Conservation (phyloP, 208 protist genomes). For the Leishmania guyanensis region DNA sequence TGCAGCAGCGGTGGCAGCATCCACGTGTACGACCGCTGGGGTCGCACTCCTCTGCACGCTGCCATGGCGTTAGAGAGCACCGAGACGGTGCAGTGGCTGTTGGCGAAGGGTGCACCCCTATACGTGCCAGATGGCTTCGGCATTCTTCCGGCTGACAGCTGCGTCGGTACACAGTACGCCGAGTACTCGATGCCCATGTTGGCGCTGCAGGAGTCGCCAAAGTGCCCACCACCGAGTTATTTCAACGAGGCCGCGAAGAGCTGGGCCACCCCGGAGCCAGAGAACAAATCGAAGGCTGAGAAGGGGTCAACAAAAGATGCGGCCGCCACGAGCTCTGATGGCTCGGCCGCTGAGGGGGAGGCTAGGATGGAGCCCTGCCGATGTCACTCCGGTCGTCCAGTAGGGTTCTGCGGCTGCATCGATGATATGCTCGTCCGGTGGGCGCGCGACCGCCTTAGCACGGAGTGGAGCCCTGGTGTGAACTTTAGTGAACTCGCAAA, state of each 20-base stretch:
- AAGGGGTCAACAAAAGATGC: slow-evolving; percentile 6
- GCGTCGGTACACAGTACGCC: slow-evolving; percentile 45
- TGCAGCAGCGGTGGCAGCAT: slow-evolving; percentile 69
- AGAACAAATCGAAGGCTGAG: slow-evolving; percentile 12
- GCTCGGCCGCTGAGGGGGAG: neutral
- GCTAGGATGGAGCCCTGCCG: slow-evolving; percentile 41
- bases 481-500: slow-evolving; percentile 61
- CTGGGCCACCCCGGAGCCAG: slow-evolving; percentile 18
- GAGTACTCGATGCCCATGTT: slow-evolving; percentile 62
- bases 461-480: slow-evolving; percentile 62
- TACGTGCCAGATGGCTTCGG: slow-evolving; percentile 69
- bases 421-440: slow-evolving; percentile 90
- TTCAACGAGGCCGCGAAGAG: slow-evolving; percentile 23
- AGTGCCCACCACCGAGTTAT: slow-evolving; percentile 34
- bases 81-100: slow-evolving; percentile 78
- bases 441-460: slow-evolving; percentile 66
- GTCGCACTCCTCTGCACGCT: slow-evolving; percentile 83
- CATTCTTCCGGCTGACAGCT: slow-evolving; percentile 43
- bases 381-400: slow-evolving; percentile 63
- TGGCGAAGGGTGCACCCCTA: slow-evolving; percentile 71
- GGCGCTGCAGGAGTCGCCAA: slow-evolving; percentile 46
- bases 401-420: slow-evolving; percentile 84
- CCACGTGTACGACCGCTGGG: slow-evolving; percentile 89
- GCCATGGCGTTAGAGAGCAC: slow-evolving; percentile 72
- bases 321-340: neutral